These are phyloP conservation scores for Coniophora puteana DNA, from an alignment of 1,284 basidiomycete species.

Conservation along the genomic window DNA sequence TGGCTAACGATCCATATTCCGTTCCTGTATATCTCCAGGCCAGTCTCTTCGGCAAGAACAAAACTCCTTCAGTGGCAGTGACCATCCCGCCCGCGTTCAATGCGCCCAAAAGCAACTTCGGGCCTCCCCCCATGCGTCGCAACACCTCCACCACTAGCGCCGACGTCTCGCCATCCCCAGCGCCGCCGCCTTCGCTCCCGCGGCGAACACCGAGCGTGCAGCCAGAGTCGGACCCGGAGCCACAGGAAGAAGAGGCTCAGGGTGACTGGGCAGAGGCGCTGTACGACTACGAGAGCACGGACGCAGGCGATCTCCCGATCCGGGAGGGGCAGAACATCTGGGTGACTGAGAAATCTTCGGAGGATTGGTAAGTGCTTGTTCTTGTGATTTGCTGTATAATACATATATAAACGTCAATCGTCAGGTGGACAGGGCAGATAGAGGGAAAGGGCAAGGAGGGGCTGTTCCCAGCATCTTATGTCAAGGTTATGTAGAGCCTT, in stretches of 20 bases:
- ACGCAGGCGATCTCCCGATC: slow-evolving; percentile 60
- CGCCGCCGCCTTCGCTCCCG: slow-evolving; percentile 19
- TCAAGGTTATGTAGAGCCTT: slow-evolving; percentile 58
- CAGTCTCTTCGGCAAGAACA: slow-evolving; percentile 18
- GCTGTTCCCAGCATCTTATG: slow-evolving; percentile 73
- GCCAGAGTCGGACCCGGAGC: slow-evolving; percentile 25
- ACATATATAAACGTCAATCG: slow-evolving; percentile 1
- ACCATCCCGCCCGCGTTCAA: slow-evolving; percentile 46
- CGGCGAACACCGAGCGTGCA: slow-evolving; percentile 15
- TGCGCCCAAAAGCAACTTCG: slow-evolving; percentile 40
- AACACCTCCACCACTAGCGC: slow-evolving; percentile 25
- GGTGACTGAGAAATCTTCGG: slow-evolving; percentile 61
- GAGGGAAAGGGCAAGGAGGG: slow-evolving; percentile 61
- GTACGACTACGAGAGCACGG: slow-evolving; percentile 73
- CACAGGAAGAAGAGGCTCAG: slow-evolving; percentile 38
- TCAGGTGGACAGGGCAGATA: slow-evolving; percentile 73
- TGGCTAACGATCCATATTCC: neutral
- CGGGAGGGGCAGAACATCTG: slow-evolving; percentile 51
- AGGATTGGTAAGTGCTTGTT: slow-evolving; percentile 58
- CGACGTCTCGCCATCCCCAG: slow-evolving; percentile 6
- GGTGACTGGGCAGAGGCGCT: slow-evolving; percentile 77
- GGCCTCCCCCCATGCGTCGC: slow-evolving; percentile 51
- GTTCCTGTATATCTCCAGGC: slow-evolving; percentile 1
- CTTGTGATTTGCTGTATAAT: slow-evolving; percentile 4
- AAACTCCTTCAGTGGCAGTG: slow-evolving; percentile 24